Conservation (phyloP, 2,329 filamentous ascomycete genomes). For the Aurifilum marmelostoma region DNA sequence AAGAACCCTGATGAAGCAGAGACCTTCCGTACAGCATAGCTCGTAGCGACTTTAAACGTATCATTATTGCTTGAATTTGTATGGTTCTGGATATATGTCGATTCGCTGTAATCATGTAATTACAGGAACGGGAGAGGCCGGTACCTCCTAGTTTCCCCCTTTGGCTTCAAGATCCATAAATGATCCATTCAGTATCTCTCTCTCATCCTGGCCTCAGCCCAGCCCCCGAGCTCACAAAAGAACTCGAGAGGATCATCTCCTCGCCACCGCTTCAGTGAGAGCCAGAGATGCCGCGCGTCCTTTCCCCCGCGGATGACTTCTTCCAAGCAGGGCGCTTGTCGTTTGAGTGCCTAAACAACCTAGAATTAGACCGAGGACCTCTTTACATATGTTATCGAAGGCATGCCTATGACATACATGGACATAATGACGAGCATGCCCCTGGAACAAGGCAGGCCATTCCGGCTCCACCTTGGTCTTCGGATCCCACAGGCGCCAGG, state of each 20-base stretch:
- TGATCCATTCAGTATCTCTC: not conserved
- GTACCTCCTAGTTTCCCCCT: not conserved
- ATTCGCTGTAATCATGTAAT: no score
- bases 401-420: no score
- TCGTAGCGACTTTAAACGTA: not conserved
- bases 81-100: no score
- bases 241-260: conserved; percentile 26
- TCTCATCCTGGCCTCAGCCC: conserved; percentile 25
- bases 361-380: not conserved
- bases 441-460: conserved; percentile 30
- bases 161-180: not conserved
- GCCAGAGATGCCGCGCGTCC: conserved; percentile 38
- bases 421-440: conserved; percentile 35
- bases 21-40: not conserved
- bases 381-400: not conserved
- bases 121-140: no score
- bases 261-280: conserved; percentile 32
- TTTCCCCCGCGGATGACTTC: conserved; percentile 33
- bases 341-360: conserved; percentile 25
- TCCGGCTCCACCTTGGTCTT: not conserved
- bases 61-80: not conserved
- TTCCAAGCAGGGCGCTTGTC: conserved; percentile 31
- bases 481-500: conserved; percentile 15
- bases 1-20: not conserved
- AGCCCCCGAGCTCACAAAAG: conserved; percentile 26